Percentiles rank a stretch among this genome's conserved stretches.
phyloP scores from a whole-genome alignment of 2,329 filamentous ascomycete species.

The Parastagonospora avenae region DNA sequence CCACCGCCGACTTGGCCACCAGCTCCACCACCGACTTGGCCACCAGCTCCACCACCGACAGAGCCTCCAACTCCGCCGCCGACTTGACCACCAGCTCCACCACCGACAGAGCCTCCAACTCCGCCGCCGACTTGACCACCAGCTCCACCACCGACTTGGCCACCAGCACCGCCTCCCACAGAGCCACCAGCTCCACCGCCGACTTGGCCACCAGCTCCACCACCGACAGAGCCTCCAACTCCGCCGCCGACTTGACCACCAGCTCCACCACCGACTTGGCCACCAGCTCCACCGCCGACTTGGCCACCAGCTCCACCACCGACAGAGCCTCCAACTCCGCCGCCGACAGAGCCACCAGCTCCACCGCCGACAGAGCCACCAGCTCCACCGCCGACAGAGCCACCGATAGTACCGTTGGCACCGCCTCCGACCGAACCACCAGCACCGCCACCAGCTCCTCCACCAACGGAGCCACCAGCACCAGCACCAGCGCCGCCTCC shows the following conservation, averaged over 20 bases:
- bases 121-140: background rate
- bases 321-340: background rate
- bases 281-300: conserved; percentile 6
- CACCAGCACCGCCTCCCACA: conserved; percentile 20
- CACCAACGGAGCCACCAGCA: background rate
- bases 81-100: no score
- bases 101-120: conserved; percentile 30
- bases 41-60: conserved; percentile 29
- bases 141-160: no score
- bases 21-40: no score
- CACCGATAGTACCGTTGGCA: no score
- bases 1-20: no score
- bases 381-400: background rate
- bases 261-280: background rate
- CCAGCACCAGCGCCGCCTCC: background rate
- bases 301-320: conserved; percentile 31
- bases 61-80: conserved; percentile 33
- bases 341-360: background rate
- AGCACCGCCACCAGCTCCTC: background rate
- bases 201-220: background rate
- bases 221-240: conserved; percentile 22
- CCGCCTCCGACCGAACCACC: background rate
- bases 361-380: background rate
- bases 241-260: background rate
- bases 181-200: background rate